A percentile compares a stretch with the other conserved stretches of the same genome.
These are phyloP conservation scores for Oryza brachyantha DNA, from an alignment of 176 grass and related monocot species.

Conservation along the genomic window DNA sequence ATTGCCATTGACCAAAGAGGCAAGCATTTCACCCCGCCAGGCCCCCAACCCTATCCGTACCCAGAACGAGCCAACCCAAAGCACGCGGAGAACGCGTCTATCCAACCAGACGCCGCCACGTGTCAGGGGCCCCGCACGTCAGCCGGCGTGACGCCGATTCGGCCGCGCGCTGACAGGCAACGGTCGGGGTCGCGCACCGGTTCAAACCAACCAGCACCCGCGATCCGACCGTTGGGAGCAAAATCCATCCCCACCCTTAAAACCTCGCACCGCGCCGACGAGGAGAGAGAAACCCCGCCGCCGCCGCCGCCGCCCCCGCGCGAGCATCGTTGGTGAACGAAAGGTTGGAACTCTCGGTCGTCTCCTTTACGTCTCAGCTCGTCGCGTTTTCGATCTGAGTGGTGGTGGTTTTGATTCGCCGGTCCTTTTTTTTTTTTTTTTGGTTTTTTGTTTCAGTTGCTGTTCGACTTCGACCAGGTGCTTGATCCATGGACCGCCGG, in stretches of 20 bases:
- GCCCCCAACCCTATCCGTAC: too few species aligned
- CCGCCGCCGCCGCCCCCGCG: not conserved
- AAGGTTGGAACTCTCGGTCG: too few species aligned
- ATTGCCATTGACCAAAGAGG: too few species aligned
- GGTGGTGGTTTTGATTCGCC: not conserved
- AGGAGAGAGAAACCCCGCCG: not conserved
- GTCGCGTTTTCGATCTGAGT: not conserved
- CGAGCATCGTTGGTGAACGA: too few species aligned
- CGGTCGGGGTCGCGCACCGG: not conserved
- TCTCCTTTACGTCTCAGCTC: not conserved
- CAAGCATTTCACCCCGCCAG: too few species aligned
- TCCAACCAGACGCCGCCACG: not conserved
- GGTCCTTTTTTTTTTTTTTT: not conserved
- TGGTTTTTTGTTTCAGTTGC: not conserved
- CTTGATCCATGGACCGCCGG: slow-evolving; percentile 49
- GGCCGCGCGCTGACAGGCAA: not conserved
- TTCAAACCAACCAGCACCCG: not conserved
- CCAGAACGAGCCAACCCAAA: too few species aligned
- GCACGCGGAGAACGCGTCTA: too few species aligned
- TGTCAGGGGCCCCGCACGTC: not conserved
- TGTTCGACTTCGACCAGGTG: not conserved
- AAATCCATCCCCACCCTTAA: not conserved
- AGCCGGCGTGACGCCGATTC: not conserved
- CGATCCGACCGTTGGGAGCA: slow-evolving; percentile 46
- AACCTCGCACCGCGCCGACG: not conserved